Evolutionary conservation across 2,329 filamentous ascomycete species (phyloP).

Genomic region (Beauveria sp.): DNA sequence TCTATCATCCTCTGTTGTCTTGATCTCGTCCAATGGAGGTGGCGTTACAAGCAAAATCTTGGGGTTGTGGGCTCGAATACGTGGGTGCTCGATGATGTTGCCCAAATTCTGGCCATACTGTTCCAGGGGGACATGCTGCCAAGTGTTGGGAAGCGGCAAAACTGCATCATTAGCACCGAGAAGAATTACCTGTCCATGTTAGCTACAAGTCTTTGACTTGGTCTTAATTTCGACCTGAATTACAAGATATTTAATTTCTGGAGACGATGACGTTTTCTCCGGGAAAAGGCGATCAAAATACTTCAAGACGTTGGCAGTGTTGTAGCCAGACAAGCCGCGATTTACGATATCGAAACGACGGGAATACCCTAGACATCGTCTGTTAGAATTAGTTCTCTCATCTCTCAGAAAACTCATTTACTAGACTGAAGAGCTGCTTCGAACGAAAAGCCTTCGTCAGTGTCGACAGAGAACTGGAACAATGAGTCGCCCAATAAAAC

Average conservation of each 20-base stretch:
- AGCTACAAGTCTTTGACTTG: neutral
- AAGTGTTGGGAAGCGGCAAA: slow-evolving; percentile 51
- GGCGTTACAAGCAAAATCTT: slow-evolving; percentile 73
- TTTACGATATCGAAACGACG: slow-evolving; percentile 82
- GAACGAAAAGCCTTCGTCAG: slow-evolving; percentile 65
- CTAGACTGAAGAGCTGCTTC: slow-evolving; percentile 62
- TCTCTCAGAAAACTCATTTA: slow-evolving; percentile 23
- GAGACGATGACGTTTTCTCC: slow-evolving; percentile 46
- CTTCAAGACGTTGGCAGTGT: slow-evolving; percentile 64
- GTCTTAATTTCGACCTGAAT: neutral
- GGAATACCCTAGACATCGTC: slow-evolving; percentile 51
- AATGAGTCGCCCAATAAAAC: slow-evolving; percentile 89
- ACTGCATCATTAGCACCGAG: slow-evolving; percentile 89
- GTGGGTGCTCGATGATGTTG: slow-evolving; percentile 64
- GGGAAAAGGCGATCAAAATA: slow-evolving; percentile 66
- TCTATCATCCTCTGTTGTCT: slow-evolving; percentile 42
- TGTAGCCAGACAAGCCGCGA: slow-evolving; percentile 82
- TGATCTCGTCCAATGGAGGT: slow-evolving; percentile 74
- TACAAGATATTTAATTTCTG: slow-evolving; percentile 62
- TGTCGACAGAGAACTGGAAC: slow-evolving; percentile 58
- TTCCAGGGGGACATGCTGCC: slow-evolving; percentile 72
- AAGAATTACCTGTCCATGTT: slow-evolving; percentile 55
- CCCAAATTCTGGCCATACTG: slow-evolving; percentile 66
- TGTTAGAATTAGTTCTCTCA: neutral
- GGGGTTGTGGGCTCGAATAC: slow-evolving; percentile 60